Base-by-base conservation (phyloP, 2,329 filamentous ascomycete genomes). In the Fusarium irregulare region DNA sequence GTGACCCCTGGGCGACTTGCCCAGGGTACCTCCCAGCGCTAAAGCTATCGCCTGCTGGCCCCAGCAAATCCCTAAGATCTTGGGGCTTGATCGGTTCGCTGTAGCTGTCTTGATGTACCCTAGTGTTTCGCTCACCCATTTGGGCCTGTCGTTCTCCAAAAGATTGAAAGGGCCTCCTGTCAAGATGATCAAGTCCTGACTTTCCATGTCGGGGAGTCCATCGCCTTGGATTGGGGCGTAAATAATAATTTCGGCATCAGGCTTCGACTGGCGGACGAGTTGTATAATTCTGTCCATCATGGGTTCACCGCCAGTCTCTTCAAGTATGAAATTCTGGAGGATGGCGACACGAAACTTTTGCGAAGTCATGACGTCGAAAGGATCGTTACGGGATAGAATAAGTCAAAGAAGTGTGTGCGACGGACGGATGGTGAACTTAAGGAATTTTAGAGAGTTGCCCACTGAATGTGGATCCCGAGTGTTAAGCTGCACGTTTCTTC, bases 41-140 rank as follows among this genome's bases (percentile, higher is more conserved):
- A 59, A 8, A 7, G 48, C 48, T 25, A 59, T 37, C 6, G 48
- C 56, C 20, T 59, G 56, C 23, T 59, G 56, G 7, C 56, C 56
- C 56, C 56, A 59, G 23, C 56, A 59, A 8, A 59, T 54, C 0
- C 56, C 56, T 3, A 59, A 3, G 4, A 59, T 23, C 2, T 59
- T 59, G 0, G 40, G 48, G 14, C 37, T 59, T 21, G 40, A 20
- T 16, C 7, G 23, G 1, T 9, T 3, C 4, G 30, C 6, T 4
- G 40, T 44, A 16, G 7, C 47, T 6, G 1, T 0, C 2, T 16
- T 45, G 7, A 59, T 16, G 8, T 23, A 59, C 4, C 30, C n/a
- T 11, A 59, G 28, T 8, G 56, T 59, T 0, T 32, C 40, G 2
- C 2, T 11, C 7, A 59, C 56, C 56, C 56, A 59, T 4, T 13